Evolutionary conservation across 1,139 yeast genomes (phyloP), one percentile per base, ranked within the genome.

Genomic region (Tardiomyces depauwii): DNA sequence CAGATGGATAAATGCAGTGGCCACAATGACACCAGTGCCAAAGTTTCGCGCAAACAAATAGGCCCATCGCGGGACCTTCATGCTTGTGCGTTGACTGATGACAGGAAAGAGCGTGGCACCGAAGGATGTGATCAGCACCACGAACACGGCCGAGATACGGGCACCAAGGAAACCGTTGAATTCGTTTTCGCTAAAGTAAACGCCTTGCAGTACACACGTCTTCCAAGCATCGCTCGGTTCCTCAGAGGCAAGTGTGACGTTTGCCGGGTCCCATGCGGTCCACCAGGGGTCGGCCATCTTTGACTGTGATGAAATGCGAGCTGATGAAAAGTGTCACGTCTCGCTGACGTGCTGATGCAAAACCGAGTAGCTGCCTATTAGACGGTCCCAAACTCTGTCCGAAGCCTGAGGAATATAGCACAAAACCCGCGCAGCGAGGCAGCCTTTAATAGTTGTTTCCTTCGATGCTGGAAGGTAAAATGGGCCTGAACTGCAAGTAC

Each of bases 11-110:
- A 86, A 82, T 0, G 95, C 88, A 1, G 96, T 88, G 1, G 96
- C 91, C 10, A 87, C 72, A 59, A 88, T 88, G 44, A 88, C 96
- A 44, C 96, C 96, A 1, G 95, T 82, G 50, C 96, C 96, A 61
- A 88, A 87, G 67, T 76, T 85, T 58, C 84, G 85, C 46, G 88
- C 84, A 41, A 80, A 66, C 58, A 83, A 77, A 58, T 78, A 86
- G 47, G 80, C 74, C 39, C 78, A 72, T 16, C 70, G 59, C 2
- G 82, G 88, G 54, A 80, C 45, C 11, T 72, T 67, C 46, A 67
- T 45, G 44, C 53, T 56, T 45, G 54, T 45, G 14, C 49, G 51
- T 43, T 48, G 48, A 7, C 70, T 60, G 5, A 68, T 21, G 9
- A 70, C 56, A 1, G 72, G 73, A 53, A 66, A 66, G 11, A 63